Percentiles rank a stretch among this genome's conserved stretches.
These are phyloP conservation scores for Phoma sp. DNA, from an alignment of 2,329 filamentous ascomycete species.

Conservation along the genomic window DNA sequence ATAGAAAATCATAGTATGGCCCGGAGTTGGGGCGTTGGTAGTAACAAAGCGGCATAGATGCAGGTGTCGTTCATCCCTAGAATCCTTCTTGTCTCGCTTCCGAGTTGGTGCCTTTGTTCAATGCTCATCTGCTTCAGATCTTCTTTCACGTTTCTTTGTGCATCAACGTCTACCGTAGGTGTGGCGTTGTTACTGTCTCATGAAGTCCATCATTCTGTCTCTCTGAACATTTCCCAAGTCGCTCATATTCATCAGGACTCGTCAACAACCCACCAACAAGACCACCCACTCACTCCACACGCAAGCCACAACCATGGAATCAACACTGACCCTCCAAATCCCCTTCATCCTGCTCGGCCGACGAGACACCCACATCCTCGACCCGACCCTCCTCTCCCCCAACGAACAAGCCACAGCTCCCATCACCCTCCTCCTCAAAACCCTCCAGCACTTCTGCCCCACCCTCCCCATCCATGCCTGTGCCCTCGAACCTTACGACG, in stretches of 20 bases:
- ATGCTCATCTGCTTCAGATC: neutral
- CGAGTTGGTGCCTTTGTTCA: neutral
- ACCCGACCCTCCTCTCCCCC: neutral
- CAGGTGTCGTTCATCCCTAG: neutral
- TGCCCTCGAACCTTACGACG: neutral
- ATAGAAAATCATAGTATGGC: neutral
- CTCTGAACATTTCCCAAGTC: neutral
- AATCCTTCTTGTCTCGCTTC: slow-evolving; percentile 1
- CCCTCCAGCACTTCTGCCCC: neutral
- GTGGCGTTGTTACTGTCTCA: neutral
- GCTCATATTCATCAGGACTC: too few species aligned
- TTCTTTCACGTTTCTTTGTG: neutral
- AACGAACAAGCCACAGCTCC: neutral
- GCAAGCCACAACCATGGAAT: neutral
- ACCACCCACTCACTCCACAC: too few species aligned
- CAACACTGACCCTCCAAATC: slow-evolving; percentile 10
- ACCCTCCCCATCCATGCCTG: slow-evolving; percentile 1
- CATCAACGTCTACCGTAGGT: neutral
- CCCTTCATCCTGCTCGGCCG: slow-evolving; percentile 17
- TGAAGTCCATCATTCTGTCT: neutral
- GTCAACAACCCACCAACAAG: too few species aligned
- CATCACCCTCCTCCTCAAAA: neutral
- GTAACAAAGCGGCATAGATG: slow-evolving; percentile 4
- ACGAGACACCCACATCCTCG: neutral
- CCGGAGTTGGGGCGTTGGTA: slow-evolving; percentile 1